A percentile compares a stretch with the other conserved stretches of the same genome.
phyloP scores from a whole-genome alignment of 768 basidiomycete genomes.

The Boletus fagicola region DNA sequence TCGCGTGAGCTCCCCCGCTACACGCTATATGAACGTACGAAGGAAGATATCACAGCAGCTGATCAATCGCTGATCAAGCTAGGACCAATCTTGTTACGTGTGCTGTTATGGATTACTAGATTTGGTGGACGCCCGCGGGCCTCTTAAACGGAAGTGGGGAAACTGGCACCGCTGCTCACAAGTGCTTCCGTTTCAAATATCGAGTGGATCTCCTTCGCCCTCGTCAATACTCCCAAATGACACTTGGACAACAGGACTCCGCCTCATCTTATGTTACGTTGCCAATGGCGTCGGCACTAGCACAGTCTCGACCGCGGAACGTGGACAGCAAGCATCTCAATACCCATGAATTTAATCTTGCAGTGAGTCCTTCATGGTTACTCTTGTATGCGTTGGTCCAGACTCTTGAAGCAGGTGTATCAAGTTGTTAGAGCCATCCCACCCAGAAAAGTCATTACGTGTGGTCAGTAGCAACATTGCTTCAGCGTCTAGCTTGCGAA shows the following conservation, averaged over 20 bases:
- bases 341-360: constrained; percentile 14
- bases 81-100: too few species aligned
- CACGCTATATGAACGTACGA: neutral
- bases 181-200: neutral
- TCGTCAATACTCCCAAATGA: neutral
- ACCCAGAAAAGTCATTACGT: constrained; percentile 60
- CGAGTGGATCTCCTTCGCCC: neutral
- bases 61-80: too few species aligned
- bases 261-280: neutral
- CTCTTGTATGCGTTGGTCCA: neutral
- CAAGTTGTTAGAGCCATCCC: constrained; percentile 65
- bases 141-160: too few species aligned
- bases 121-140: too few species aligned
- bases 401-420: constrained; percentile 53
- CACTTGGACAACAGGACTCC: neutral
- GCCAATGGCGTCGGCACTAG: neutral
- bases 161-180: neutral
- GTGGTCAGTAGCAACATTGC: constrained; percentile 35
- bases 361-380: constrained; percentile 2
- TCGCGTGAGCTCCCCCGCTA: too few species aligned
- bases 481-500: neutral
- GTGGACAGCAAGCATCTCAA: neutral
- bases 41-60: too few species aligned
- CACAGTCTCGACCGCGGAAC: neutral
- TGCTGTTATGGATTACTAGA: too few species aligned